A percentile compares a stretch with the other conserved stretches of the same genome.
phyloP scores from a whole-genome alignment of 441 rosid genomes.

The Aquilaria agallochum region DNA sequence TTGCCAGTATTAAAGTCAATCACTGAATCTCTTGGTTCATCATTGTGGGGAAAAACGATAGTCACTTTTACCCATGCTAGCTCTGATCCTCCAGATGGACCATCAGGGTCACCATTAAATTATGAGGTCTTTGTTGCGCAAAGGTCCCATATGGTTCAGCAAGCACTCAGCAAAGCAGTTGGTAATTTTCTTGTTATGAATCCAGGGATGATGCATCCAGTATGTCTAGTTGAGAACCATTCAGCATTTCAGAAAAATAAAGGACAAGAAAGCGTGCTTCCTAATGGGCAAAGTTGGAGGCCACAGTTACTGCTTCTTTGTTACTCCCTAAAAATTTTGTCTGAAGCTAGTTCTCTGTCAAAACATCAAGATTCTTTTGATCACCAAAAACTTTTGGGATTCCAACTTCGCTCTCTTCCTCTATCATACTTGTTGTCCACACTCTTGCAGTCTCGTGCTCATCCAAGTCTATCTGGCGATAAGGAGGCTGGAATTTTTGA shows the following conservation, averaged over 20 bases:
- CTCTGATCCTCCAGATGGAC: slow-evolving; percentile 55
- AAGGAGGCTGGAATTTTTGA: slow-evolving; percentile 31
- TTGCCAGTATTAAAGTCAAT: slow-evolving; percentile 42
- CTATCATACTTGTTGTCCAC: slow-evolving; percentile 55
- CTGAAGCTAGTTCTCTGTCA: slow-evolving; percentile 38
- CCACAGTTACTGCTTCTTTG: slow-evolving; percentile 57
- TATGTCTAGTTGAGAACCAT: slow-evolving; percentile 72
- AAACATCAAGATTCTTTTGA: slow-evolving; percentile 35
- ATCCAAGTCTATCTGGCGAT: slow-evolving; percentile 36
- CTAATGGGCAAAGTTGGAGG: slow-evolving; percentile 58
- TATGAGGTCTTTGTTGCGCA: slow-evolving; percentile 56
- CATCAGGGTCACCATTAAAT: slow-evolving; percentile 45
- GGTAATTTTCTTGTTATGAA: slow-evolving; percentile 50
- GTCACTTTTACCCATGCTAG: slow-evolving; percentile 75
- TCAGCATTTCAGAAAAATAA: slow-evolving; percentile 31
- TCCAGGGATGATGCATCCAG: slow-evolving; percentile 49
- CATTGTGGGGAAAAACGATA: slow-evolving; percentile 67
- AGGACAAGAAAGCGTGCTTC: slow-evolving; percentile 40
- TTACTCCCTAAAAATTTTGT: slow-evolving; percentile 58
- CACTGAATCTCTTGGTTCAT: slow-evolving; percentile 48
- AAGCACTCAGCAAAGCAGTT: slow-evolving; percentile 51
- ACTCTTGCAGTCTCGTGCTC: slow-evolving; percentile 48
- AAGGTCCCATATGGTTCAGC: slow-evolving; percentile 53
- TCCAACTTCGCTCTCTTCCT: slow-evolving; percentile 37
- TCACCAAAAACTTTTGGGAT: slow-evolving; percentile 37